These are phyloP conservation scores for Halenospora varia DNA, from an alignment of 495 filamentous ascomycete species.

Conservation along the genomic window DNA sequence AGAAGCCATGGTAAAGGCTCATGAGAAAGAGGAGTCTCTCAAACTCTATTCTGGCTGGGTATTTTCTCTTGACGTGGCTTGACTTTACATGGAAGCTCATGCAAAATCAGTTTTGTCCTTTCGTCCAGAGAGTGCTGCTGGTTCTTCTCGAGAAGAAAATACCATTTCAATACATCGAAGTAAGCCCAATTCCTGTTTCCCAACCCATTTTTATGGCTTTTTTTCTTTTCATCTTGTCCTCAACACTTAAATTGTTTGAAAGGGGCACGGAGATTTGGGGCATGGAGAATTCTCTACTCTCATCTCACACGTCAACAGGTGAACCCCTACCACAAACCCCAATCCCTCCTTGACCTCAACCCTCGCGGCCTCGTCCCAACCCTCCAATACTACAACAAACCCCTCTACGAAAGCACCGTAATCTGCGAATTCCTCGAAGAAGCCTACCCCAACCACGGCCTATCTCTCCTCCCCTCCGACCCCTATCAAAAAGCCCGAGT, in stretches of 20 bases:
- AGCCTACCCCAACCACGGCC: slow-evolving; percentile 41
- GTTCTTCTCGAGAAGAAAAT: slow-evolving; percentile 67
- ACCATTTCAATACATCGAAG: slow-evolving; percentile 67
- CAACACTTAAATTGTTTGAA: no score
- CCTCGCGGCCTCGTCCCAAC: slow-evolving; percentile 69
- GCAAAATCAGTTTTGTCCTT: slow-evolving; percentile 41
- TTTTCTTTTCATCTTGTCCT: no score
- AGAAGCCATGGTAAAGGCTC: slow-evolving; percentile 42
- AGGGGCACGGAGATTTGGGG: no score
- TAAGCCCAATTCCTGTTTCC: not conserved
- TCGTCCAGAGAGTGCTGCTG: slow-evolving; percentile 64
- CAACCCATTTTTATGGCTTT: not conserved
- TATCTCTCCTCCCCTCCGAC: slow-evolving; percentile 44
- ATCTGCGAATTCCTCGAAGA: slow-evolving; percentile 71
- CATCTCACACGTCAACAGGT: slow-evolving; percentile 25
- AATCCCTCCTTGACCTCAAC: slow-evolving; percentile 60
- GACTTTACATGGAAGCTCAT: not conserved
- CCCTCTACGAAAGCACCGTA: slow-evolving; percentile 63
- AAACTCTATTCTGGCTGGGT: slow-evolving; percentile 66
- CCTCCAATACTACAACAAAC: slow-evolving; percentile 45
- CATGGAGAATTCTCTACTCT: not conserved
- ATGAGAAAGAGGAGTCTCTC: slow-evolving; percentile 45
- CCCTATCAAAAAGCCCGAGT: slow-evolving; percentile 56
- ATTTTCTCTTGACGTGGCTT: slow-evolving; percentile 30
- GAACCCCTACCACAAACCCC: slow-evolving; percentile 66